Base-by-base conservation (phyloP, 1,139 yeast genomes). In the Yamadazyma sp. region DNA sequence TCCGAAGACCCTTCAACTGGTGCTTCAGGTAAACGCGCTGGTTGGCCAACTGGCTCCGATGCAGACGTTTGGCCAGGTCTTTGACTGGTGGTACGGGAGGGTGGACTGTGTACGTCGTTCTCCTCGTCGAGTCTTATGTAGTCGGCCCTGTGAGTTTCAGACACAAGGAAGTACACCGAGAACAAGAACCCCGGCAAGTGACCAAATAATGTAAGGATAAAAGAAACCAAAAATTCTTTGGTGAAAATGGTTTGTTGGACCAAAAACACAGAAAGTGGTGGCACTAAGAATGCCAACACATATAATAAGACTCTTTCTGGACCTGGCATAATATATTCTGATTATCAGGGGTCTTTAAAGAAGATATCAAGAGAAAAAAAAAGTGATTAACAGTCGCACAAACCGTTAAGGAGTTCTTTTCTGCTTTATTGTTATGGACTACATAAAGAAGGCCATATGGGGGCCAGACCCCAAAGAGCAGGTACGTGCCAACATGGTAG, bases 391-490 rank as follows among this genome's bases (percentile, higher is more conserved):
- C 8, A 16, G 31, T 28, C 36, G 39, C 39, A 27, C 36, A 16
- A 29, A 26, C 16, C 8, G 22, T 26, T n/a, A 26, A 28, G 14
- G 14, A 28, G 31, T 14, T 11, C 20, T 28, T 27, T 27, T 9
- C n/a, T 26, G 5, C 20, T 9, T 28, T 28, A 11, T 23, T 32
- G 18, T 23, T 14, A 42, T 42, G 45, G 45, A 42, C 28, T 80
- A 69, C 54, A 64, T 91, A 33, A 89, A 87, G 65, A 81, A 82
- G 58, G 87, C 91, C 8, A 81, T 91, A 38, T 91, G 94, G 83
- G 98, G 98, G 1, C 96, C 96, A 0, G 96, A 89, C 59, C 96
- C 97, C 34, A 83, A 83, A 55, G 98, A 92, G 56, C 97, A 88
- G 54, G 80, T 74, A 64, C 38, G 79, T 64, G 12, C 33, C 23